Conservation (phyloP, 345 rosid species). For the Nephelium lappaceum region DNA sequence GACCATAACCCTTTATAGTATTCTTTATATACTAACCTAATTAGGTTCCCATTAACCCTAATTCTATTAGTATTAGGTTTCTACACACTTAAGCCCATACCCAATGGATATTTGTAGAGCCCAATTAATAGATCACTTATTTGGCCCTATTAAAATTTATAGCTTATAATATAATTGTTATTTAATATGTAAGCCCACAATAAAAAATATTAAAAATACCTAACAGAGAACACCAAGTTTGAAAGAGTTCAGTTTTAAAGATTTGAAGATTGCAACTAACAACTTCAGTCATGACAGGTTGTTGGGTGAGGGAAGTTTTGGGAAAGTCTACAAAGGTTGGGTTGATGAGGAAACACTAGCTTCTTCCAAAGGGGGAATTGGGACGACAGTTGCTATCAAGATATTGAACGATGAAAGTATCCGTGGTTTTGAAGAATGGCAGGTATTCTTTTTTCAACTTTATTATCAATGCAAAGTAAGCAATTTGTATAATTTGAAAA, state of each 20-base stretch:
- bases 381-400: conserved; percentile 72
- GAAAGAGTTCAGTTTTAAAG: conserved; percentile 53
- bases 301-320: conserved; percentile 88
- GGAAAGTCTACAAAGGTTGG: conserved; percentile 80
- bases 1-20: no score
- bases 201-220: no score
- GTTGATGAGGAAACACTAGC: conserved; percentile 55
- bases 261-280: conserved; percentile 58
- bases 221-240: conserved; percentile 47
- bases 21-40: no score
- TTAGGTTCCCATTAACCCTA: no score
- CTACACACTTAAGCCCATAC: no score
- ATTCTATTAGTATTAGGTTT: no score
- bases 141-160: no score
- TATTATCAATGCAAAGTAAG: background rate
- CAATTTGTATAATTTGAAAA: no score
- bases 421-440: conserved; percentile 82
- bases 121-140: no score
- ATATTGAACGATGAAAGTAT: conserved; percentile 59
- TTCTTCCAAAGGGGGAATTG: conserved; percentile 58
- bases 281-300: conserved; percentile 58
- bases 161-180: no score
- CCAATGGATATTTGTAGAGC: no score
- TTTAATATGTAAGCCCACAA: no score
- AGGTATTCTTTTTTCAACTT: conserved; percentile 35